Evolutionary conservation across 257 asterid genomes (phyloP).

Genomic region (Primulina eburnea): DNA sequence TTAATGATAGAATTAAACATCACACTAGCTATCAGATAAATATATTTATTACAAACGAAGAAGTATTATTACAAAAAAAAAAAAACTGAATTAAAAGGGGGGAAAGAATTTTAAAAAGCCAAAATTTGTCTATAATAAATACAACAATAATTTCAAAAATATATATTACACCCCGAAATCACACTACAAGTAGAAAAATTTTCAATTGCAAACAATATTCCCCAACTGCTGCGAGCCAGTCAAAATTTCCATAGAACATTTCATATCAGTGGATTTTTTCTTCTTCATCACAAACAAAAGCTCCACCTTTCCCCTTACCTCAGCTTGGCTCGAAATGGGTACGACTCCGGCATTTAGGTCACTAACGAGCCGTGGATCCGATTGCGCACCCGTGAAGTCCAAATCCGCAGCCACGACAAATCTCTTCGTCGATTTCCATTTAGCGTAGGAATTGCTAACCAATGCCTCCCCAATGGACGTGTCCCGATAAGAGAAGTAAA

Average conservation of each 20-base stretch:
- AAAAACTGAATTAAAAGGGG: no score
- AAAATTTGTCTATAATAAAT: background rate
- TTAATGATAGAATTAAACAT: no score
- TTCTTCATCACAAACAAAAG: slow-evolving; percentile 36
- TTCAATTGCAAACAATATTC: slow-evolving; percentile 27
- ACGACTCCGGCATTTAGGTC: slow-evolving; percentile 34
- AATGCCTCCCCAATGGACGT: slow-evolving; percentile 30
- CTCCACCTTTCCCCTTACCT: slow-evolving; percentile 40
- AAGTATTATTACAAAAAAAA: background rate
- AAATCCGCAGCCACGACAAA: slow-evolving; percentile 23
- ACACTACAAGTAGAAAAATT: no score
- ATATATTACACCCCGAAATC: background rate
- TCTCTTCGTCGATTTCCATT: slow-evolving; percentile 28
- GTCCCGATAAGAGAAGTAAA: slow-evolving; percentile 32
- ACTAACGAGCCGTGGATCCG: slow-evolving; percentile 1
- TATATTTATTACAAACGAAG: background rate
- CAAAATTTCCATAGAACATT: slow-evolving; percentile 34
- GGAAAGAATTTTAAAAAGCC: background rate
- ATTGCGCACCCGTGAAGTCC: slow-evolving; percentile 2
- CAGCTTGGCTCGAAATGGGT: slow-evolving; percentile 27
- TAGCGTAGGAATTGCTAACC: slow-evolving; percentile 22
- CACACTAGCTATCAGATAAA: background rate
- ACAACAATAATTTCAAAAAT: background rate
- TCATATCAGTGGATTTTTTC: slow-evolving; percentile 37
- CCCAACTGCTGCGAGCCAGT: slow-evolving; percentile 13